Evolutionary conservation across 768 basidiomycete genomes (phyloP), one percentile per base, ranked within the genome.

Genomic region (Asterophora parasitica): DNA sequence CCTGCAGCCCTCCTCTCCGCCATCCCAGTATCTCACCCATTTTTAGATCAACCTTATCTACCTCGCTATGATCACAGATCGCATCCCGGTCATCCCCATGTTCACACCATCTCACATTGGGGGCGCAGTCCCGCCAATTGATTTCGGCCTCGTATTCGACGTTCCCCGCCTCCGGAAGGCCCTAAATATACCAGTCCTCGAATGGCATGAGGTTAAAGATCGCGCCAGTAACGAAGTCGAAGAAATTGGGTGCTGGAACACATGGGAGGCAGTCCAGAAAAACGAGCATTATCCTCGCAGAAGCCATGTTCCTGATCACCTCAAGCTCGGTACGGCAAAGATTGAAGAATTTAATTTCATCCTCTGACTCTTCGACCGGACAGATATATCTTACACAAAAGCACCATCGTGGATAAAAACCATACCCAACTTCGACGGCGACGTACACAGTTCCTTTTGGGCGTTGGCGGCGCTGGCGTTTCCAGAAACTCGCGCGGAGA

Each of bases 191-290:
- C 76, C 81, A 0, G 58, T 85, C 10, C 58, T 84, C 4, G 82
- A 85, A 62, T 85, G 82, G 82, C 68, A 74, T 36, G 74, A 84
- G 50, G 73, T 85, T 38, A 85, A 85, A 58, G 65, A 76, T 47
- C 58, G 60, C 11, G 64, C 61, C 30, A 74, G 72, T 44, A 50
- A 63, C 6, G 55, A 60, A 17, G 15, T 70, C 7, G 76, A 79
- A 30, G 72, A 75, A n/a, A 50, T 79, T 15, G 78, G 78, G n/a
- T 79, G 78, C 54, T 79, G 78, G 78, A 76, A 73, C 54, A 59
- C 67, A 2, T 79, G 77, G 77, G 67, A 75, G 58, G 62, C 68
- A 38, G 69, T 74, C 3, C 73, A 78, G 54, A 55, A 66, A 17
- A 57, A 60, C 1, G 72, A 74, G 31, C 48, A 61, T 9, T 54